phyloP scores from a whole-genome alignment of 805 yeast genomes.

The Candida dendrica region DNA sequence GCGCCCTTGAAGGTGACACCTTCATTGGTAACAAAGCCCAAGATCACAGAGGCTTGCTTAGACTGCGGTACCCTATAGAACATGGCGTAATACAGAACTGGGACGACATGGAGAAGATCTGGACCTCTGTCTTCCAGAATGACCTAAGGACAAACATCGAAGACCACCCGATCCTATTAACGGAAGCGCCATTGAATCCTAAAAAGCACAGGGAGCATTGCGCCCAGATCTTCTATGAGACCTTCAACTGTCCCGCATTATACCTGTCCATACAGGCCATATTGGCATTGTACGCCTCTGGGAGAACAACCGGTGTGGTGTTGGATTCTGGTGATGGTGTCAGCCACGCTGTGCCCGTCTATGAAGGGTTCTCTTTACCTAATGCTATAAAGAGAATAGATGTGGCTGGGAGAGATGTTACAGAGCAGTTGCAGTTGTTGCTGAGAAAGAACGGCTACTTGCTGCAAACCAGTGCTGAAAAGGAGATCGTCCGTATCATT shows the following conservation, averaged over 20 bases:
- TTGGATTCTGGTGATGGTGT: conserved; percentile 94
- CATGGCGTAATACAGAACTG: conserved; percentile 79
- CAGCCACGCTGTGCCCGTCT: conserved; percentile 80
- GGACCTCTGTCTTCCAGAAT: conserved; percentile 61
- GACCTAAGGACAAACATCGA: conserved; percentile 54
- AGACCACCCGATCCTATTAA: conserved; percentile 81
- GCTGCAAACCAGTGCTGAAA: conserved; percentile 67
- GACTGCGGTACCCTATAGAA: conserved; percentile 61
- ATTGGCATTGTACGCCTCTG: conserved; percentile 77
- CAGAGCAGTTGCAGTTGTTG: conserved; percentile 64
- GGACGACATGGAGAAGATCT: conserved; percentile 78
- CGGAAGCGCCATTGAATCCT: conserved; percentile 88
- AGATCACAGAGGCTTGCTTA: conserved; percentile 67
- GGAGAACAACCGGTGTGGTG: conserved; percentile 85
- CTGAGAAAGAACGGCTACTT: conserved; percentile 64
- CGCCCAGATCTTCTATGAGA: conserved; percentile 89
- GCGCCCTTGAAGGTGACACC: conserved; percentile 53
- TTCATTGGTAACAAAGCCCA: conserved; percentile 77
- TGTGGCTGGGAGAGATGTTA: conserved; percentile 81
- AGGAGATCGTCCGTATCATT: conserved; percentile 69
- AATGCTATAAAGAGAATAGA: conserved; percentile 68
- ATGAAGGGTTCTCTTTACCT: conserved; percentile 78
- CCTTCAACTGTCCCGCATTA: conserved; percentile 82
- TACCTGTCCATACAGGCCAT: conserved; percentile 93
- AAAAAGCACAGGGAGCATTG: conserved; percentile 77